Percentiles rank a stretch among this genome's conserved stretches.
These are phyloP conservation scores for Ilyonectria destructans DNA, from an alignment of 2,329 filamentous ascomycete genomes.

Conservation along the genomic window DNA sequence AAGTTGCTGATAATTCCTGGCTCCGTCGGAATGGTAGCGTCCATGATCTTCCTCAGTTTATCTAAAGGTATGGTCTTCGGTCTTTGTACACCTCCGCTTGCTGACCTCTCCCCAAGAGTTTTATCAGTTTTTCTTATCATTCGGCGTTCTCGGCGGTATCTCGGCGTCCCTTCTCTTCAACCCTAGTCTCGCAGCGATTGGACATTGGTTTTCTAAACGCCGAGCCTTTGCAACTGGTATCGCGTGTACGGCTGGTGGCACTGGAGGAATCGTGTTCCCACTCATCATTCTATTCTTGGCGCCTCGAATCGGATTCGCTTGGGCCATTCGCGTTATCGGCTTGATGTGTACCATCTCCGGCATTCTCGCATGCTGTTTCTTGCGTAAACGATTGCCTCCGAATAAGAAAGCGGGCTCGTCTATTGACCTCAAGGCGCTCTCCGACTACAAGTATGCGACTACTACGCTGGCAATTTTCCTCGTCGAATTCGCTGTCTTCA, in stretches of 20 bases:
- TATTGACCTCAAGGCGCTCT: slow-evolving; percentile 69
- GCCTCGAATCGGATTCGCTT: slow-evolving; percentile 50
- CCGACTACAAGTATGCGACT: slow-evolving; percentile 65
- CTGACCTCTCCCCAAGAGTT: slow-evolving; percentile 61
- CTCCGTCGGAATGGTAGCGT: slow-evolving; percentile 68
- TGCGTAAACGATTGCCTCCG: slow-evolving; percentile 64
- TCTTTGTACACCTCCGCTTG: not conserved
- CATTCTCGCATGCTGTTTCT: slow-evolving; percentile 51
- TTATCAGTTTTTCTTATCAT: slow-evolving; percentile 81
- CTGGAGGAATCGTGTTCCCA: slow-evolving; percentile 71
- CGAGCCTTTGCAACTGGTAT: slow-evolving; percentile 80
- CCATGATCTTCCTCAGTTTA: slow-evolving; percentile 72
- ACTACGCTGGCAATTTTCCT: slow-evolving; percentile 69
- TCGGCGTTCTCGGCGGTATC: slow-evolving; percentile 76
- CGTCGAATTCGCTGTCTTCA: slow-evolving; percentile 73
- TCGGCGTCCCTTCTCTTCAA: slow-evolving; percentile 81
- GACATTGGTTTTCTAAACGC: slow-evolving; percentile 78
- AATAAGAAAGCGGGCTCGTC: slow-evolving; percentile 59
- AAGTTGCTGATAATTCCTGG: slow-evolving; percentile 72
- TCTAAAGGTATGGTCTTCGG: slow-evolving; percentile 63
- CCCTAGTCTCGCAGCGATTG: slow-evolving; percentile 76
- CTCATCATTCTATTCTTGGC: slow-evolving; percentile 50
- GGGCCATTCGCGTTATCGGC: slow-evolving; percentile 53
- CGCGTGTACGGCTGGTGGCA: slow-evolving; percentile 75
- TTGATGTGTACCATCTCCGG: slow-evolving; percentile 43